phyloP scores from a whole-genome alignment of 2,329 filamentous ascomycete genomes.

The Westerdykella ornata region DNA sequence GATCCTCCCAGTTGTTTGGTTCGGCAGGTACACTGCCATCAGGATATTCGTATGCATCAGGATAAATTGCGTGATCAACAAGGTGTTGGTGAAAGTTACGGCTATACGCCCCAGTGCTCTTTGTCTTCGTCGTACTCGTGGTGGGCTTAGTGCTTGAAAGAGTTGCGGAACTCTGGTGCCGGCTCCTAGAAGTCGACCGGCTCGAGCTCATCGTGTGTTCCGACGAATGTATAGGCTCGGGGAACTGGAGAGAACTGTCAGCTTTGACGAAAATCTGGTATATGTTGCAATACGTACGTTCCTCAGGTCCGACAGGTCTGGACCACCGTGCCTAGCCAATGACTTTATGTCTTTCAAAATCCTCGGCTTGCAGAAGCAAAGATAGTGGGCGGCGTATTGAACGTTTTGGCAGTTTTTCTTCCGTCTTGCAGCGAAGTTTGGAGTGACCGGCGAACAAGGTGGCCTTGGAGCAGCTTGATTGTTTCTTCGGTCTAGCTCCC shows the following conservation, averaged over 20 bases:
- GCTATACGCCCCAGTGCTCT: conserved; percentile 26
- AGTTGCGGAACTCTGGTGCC: conserved; percentile 4
- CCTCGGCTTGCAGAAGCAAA: conserved; percentile 4
- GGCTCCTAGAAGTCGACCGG: conserved; percentile 6
- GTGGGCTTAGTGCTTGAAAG: conserved; percentile 10
- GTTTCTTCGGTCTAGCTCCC: conserved; percentile 13
- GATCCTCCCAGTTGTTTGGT: conserved; percentile 31
- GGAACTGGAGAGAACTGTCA: conserved; percentile 7
- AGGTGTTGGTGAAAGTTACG: conserved; percentile 36
- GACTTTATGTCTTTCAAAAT: conserved; percentile 11
- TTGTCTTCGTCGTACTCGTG: conserved; percentile 19
- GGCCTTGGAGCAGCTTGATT: conserved; percentile 7
- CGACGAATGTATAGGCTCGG: conserved; percentile 9
- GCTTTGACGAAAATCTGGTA: conserved; percentile 1
- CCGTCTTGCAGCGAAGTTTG: no score
- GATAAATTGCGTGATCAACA: conserved; percentile 32
- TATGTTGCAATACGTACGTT: conserved; percentile 6
- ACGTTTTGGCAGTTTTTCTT: no score
- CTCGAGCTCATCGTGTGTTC: conserved; percentile 11
- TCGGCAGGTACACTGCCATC: conserved; percentile 17
- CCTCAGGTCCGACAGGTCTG: conserved; percentile 11
- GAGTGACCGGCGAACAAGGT: no score
- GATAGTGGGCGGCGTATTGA: conserved; percentile 1
- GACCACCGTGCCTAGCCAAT: conserved; percentile 12
- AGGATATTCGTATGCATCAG: conserved; percentile 20